Evolutionary conservation across 805 yeast genomes (phyloP), one percentile per base, ranked within the genome.

Genomic region (Schwanniomyces sp.): DNA sequence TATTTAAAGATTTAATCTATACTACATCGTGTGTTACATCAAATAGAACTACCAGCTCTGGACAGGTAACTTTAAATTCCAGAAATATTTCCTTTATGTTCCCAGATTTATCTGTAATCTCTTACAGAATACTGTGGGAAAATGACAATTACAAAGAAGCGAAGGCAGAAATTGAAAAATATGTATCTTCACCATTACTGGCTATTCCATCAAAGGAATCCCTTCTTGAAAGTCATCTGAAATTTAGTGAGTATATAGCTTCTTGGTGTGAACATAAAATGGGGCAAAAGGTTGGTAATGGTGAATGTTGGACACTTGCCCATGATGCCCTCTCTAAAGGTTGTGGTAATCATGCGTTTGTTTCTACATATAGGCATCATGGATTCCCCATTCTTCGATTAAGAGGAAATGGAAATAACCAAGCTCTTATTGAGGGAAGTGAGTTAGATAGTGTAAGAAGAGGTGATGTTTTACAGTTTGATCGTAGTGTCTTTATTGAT

Each of bases 251-350:
- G 16, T 74, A 79, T 52, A 70, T 81, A 9, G 83, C 82, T 3
- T 64, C 72, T 26, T 81, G 85, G 86, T 69, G 76, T 58, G 81
- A 78, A 51, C 74, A 69, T 21, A 69, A 71, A 17, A 52, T 64
- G 28, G 83, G 83, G 7, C 65, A 70, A 41, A 60, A 62, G 43
- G 82, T 81, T 9, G 84, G 82, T 2, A 59, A 72, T 34, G 86
- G 86, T 6, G 85, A 81, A 53, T 80, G 86, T 53, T 81, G 85
- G 85, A 81, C 81, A 29, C 69, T 81, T 48, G 85, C 84, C 0
- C 75, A 70, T 44, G 79, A 78, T 42, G 83, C 85, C 0, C 62
- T 81, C 37, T 59, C 65, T 42, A 75, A 77, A 49, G 81, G 81
- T 0, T 80, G 85, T 56, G 85, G 85, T 0, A 77, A 72, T 26